phyloP scores from a whole-genome alignment of 768 basidiomycete genomes.

The Omphalotus guepiniiformis region DNA sequence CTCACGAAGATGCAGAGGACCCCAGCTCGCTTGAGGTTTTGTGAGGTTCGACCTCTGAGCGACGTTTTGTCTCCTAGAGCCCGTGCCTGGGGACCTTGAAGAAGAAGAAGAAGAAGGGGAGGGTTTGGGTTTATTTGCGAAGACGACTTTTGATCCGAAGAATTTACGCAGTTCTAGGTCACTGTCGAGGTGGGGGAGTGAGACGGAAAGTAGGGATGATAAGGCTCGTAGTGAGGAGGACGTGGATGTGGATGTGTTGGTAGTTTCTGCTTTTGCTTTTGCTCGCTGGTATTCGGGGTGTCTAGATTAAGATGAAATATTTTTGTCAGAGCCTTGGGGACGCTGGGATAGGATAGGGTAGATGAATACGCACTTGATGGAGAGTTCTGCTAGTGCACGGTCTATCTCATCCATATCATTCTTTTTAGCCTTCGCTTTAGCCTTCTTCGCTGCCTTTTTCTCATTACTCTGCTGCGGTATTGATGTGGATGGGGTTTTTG shows the following conservation, averaged over 20 bases:
- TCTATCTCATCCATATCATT: conserved; percentile 77
- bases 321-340: too few relatives aligned
- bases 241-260: conserved; percentile 16
- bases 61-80: conserved; percentile 36
- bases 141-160: conserved; percentile 88
- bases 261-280: conserved; percentile 23
- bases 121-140: conserved; percentile 53
- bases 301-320: conserved; percentile 23
- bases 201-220: conserved; percentile 69
- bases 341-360: neutral
- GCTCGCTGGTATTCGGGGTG: conserved; percentile 45
- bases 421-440: conserved; percentile 62
- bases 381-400: conserved; percentile 79
- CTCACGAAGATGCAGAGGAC: conserved; percentile 61
- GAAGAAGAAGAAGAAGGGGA: conserved; percentile 27
- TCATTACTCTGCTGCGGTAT: conserved; percentile 37
- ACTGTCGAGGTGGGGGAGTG: conserved; percentile 74
- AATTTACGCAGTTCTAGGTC: conserved; percentile 91
- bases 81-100: conserved; percentile 28
- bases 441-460: conserved; percentile 61
- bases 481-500: conserved; percentile 9
- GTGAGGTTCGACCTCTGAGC: conserved; percentile 67
- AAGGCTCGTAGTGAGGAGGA: conserved; percentile 30
- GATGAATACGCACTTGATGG: conserved; percentile 54
- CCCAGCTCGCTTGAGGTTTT: conserved; percentile 73